A percentile compares a stretch with the other conserved stretches of the same genome.
These are phyloP conservation scores for Leucosporidium yakuticum DNA, from an alignment of 768 basidiomycete species.

Conservation along the genomic window DNA sequence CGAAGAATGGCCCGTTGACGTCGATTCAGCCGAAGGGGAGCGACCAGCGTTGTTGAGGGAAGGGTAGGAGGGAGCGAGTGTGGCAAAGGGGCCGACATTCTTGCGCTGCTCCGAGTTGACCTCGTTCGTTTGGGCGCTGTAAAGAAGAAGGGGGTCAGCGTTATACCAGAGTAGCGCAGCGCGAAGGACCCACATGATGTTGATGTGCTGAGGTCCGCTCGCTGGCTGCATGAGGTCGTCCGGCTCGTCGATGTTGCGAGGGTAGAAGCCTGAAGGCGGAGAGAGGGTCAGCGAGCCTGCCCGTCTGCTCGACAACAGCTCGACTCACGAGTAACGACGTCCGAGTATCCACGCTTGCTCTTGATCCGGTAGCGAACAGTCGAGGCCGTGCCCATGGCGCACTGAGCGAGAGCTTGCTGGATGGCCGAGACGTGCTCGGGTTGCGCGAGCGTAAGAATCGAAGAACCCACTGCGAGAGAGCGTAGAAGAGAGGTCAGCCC, in stretches of 20 bases:
- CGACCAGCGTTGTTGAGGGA: conserved; percentile 8
- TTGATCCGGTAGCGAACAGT: conserved; percentile 43
- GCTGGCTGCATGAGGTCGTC: conserved; percentile 8
- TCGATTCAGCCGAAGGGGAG: conserved; percentile 11
- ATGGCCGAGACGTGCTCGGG: conserved; percentile 36
- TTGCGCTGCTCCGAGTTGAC: conserved; percentile 30
- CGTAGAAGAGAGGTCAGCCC: conserved; percentile 4
- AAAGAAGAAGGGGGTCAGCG: neutral
- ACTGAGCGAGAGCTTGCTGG: conserved; percentile 40
- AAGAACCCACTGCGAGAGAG: conserved; percentile 30
- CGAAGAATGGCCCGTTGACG: conserved; percentile 2
- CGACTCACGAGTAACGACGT: conserved; percentile 42
- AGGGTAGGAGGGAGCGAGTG: conserved; percentile 24
- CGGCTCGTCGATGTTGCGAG: conserved; percentile 17
- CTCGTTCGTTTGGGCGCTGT: conserved; percentile 32
- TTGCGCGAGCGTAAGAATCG: conserved; percentile 41
- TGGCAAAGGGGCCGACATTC: conserved; percentile 7
- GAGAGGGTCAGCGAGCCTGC: neutral
- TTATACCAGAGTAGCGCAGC: rapidly evolving
- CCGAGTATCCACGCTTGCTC: conserved; percentile 38
- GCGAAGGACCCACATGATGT: conserved; percentile 20
- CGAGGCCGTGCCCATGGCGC: conserved; percentile 35
- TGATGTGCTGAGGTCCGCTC: conserved; percentile 16
- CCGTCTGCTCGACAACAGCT: neutral
- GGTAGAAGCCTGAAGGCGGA: conserved; percentile 21